Evolutionary conservation across 192 early-diverging fungal species (phyloP).

Genomic region (Linnemannia hyalina): DNA sequence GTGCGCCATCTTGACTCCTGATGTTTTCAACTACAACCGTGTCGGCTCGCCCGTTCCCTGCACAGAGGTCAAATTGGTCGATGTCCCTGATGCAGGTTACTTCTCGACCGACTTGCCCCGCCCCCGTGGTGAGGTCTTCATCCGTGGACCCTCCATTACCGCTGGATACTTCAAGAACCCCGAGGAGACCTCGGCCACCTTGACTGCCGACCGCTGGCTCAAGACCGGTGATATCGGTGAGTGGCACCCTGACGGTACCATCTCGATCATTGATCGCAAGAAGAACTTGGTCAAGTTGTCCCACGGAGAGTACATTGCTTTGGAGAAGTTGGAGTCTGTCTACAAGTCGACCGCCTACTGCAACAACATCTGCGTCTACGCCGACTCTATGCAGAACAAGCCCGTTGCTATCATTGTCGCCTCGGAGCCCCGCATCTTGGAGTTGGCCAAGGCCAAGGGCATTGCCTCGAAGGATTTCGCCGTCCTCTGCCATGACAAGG

Average conservation of each 20-base stretch:
- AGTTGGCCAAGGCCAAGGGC: constrained; percentile 60
- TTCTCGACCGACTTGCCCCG: constrained; percentile 67
- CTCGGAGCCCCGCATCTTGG: constrained; percentile 65
- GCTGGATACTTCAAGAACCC: constrained; percentile 85
- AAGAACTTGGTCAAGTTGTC: constrained; percentile 96
- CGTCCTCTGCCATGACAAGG: constrained; percentile 64
- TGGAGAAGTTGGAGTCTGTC: constrained; percentile 93
- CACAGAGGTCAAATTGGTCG: constrained; percentile 85
- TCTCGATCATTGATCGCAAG: constrained; percentile 91
- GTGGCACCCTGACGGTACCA: constrained; percentile 81
- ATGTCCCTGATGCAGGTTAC: constrained; percentile 76
- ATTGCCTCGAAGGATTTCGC: constrained; percentile 61
- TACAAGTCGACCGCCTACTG: constrained; percentile 84
- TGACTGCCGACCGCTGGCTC: constrained; percentile 88
- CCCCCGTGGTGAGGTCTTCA: constrained; percentile 88
- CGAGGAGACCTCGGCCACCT: constrained; percentile 71
- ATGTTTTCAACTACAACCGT: constrained; percentile 67
- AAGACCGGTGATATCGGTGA: constrained; percentile 93
- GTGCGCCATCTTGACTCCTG: constrained; percentile 75
- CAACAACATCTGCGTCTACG: constrained; percentile 83
- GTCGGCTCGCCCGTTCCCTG: constrained; percentile 84
- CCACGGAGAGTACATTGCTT: constrained; percentile 93
- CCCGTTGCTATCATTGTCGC: constrained; percentile 86
- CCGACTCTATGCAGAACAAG: constrained; percentile 76
- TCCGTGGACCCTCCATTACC: constrained; percentile 85